phyloP scores from a whole-genome alignment of 192 early-diverging fungal genomes.

The Coemansia sp. region DNA sequence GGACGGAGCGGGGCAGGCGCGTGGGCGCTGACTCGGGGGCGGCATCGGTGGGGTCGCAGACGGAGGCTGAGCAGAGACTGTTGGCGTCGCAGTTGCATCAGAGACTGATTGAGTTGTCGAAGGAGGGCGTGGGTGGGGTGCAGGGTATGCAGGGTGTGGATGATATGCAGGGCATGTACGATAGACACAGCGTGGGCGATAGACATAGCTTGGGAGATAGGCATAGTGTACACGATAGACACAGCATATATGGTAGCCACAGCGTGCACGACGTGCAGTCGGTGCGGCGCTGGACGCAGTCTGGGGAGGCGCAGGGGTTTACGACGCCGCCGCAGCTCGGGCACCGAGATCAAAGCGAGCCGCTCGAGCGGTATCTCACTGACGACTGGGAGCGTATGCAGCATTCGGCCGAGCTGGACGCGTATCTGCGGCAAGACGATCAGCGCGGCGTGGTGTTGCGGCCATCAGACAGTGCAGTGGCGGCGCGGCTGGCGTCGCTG shows the following conservation, averaged over 20 bases:
- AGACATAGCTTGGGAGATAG: neutral
- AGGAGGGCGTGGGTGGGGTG: neutral
- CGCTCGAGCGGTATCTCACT: slow-evolving; percentile 36
- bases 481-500: slow-evolving; percentile 84
- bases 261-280: neutral
- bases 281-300: neutral
- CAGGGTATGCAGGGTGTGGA: neutral
- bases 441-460: slow-evolving; percentile 59
- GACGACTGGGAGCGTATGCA: slow-evolving; percentile 53
- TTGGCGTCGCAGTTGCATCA: slow-evolving; percentile 49
- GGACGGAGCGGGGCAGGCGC: neutral
- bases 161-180: neutral
- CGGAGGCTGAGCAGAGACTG: slow-evolving; percentile 30
- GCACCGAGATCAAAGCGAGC: neutral
- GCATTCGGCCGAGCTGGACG: slow-evolving; percentile 31
- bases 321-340: neutral
- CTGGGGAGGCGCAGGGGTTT: neutral
- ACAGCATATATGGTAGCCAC: slow-evolving; percentile 3
- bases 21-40: slow-evolving; percentile 20
- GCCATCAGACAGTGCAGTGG: slow-evolving; percentile 75
- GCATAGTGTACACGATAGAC: neutral
- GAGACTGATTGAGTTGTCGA: slow-evolving; percentile 42
- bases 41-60: slow-evolving; percentile 27
- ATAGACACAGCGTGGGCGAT: neutral
- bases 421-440: slow-evolving; percentile 15